These are phyloP conservation scores for Nasturtium officinale DNA, from an alignment of 345 rosid species.

Conservation along the genomic window DNA sequence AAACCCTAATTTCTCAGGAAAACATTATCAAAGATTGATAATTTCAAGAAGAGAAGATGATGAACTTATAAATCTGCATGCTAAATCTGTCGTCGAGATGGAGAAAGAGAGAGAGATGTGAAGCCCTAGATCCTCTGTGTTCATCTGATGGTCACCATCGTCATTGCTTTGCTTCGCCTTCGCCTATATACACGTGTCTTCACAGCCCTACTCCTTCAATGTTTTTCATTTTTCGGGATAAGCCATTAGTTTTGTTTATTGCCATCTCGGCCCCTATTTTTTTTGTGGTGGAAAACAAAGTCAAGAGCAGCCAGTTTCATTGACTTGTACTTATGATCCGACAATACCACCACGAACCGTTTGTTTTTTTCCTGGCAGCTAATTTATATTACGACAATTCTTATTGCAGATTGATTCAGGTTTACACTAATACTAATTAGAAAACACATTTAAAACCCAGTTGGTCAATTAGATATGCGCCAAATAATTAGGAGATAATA, in stretches of 20 bases:
- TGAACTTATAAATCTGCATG: conserved; percentile 7
- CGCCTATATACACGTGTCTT: conserved; percentile 42
- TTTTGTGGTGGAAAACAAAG: neutral
- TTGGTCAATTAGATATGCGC: neutral
- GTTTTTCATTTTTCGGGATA: conserved; percentile 4
- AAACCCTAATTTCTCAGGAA: conserved; percentile 34
- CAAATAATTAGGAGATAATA: neutral
- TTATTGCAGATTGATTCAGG: neutral
- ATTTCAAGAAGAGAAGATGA: conserved; percentile 26
- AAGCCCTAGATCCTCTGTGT: conserved; percentile 48
- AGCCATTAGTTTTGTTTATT: conserved; percentile 7
- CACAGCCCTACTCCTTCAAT: neutral
- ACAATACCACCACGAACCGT: neutral
- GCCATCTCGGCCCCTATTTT: neutral
- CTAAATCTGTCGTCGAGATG: conserved; percentile 15
- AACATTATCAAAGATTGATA: neutral
- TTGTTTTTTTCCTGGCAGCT: neutral
- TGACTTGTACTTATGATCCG: conserved; percentile 15
- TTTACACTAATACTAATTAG: neutral
- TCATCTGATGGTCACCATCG: conserved; percentile 33
- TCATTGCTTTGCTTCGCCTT: conserved; percentile 20
- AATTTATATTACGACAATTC: neutral
- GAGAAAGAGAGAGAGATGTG: conserved; percentile 13
- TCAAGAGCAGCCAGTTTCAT: conserved; percentile 21
- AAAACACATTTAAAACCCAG: neutral